Percentiles rank a stretch among this genome's conserved stretches.
phyloP scores from a whole-genome alignment of 2,329 filamentous ascomycete genomes.

The Colletotrichum australisinense region DNA sequence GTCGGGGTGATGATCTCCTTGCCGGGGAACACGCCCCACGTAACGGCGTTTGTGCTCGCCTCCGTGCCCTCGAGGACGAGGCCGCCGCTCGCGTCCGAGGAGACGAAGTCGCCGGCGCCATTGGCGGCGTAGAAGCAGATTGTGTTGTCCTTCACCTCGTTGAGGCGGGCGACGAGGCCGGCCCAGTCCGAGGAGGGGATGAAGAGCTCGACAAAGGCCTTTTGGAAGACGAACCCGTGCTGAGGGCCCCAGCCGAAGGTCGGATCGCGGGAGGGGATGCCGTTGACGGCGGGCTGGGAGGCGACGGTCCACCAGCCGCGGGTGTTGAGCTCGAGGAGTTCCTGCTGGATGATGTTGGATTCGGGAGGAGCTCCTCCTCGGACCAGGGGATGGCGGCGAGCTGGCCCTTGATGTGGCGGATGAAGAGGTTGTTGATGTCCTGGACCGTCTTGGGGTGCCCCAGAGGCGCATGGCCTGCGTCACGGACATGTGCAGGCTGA shows the following conservation, averaged over 20 bases:
- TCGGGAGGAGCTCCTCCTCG: slow-evolving; percentile 88
- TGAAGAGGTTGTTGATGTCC: slow-evolving; percentile 86
- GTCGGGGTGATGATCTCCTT: slow-evolving; percentile 98
- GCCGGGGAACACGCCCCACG: slow-evolving; percentile 94
- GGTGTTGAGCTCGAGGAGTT: slow-evolving; percentile 80
- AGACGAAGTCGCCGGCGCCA: slow-evolving; percentile 79
- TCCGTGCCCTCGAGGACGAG: slow-evolving; percentile 45
- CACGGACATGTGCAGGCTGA: slow-evolving; percentile 92
- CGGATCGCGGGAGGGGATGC: slow-evolving; percentile 78
- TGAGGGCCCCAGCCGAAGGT: slow-evolving; percentile 94
- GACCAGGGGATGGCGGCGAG: slow-evolving; percentile 91
- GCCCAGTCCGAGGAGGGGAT: slow-evolving; percentile 79
- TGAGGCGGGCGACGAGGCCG: slow-evolving; percentile 63
- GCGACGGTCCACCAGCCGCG: slow-evolving; percentile 97
- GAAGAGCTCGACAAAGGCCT: slow-evolving; percentile 98
- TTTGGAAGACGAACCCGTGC: slow-evolving; percentile 96
- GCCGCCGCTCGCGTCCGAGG: slow-evolving; percentile 66
- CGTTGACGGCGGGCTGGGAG: slow-evolving; percentile 94
- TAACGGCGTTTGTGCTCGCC: slow-evolving; percentile 88
- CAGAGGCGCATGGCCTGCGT: slow-evolving; percentile 85
- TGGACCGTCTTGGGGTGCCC: slow-evolving; percentile 75
- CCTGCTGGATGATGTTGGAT: slow-evolving; percentile 81
- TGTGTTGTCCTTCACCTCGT: slow-evolving; percentile 68
- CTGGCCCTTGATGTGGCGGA: slow-evolving; percentile 82
- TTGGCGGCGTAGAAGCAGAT: slow-evolving; percentile 93